phyloP scores from a whole-genome alignment of 257 asterid genomes.

The Capsicum baccatum region DNA sequence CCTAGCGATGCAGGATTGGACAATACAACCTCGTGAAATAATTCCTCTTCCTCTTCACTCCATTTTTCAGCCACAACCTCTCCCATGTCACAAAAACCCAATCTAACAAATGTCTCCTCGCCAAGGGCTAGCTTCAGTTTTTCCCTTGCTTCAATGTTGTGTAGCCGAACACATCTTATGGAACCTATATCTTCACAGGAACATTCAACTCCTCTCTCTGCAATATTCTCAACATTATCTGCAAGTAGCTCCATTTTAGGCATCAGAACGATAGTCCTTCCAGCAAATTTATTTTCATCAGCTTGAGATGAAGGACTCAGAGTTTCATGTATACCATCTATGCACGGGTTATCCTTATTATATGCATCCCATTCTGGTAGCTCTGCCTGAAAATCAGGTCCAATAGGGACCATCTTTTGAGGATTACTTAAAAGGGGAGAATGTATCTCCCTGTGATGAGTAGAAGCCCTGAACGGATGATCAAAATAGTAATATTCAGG shows the following conservation, averaged over 20 bases:
- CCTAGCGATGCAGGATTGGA: conserved; percentile 65
- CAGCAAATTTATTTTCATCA: conserved; percentile 41
- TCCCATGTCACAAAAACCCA: conserved; percentile 80
- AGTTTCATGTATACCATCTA: conserved; percentile 17
- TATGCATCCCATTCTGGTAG: conserved; percentile 62
- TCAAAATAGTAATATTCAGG: conserved; percentile 46
- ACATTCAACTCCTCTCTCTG: conserved; percentile 61
- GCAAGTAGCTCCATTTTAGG: conserved; percentile 44
- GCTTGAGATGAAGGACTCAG: conserved; percentile 8
- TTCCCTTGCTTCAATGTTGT: conserved; percentile 67
- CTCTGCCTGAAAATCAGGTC: conserved; percentile 72
- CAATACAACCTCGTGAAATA: conserved; percentile 67
- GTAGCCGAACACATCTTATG: conserved; percentile 76
- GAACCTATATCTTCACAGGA: conserved; percentile 72
- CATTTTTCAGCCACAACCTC: conserved; percentile 69
- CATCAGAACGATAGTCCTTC: conserved; percentile 54
- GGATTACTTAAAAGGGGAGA: conserved; percentile 42
- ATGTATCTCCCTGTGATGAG: conserved; percentile 47
- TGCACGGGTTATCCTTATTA: conserved; percentile 13
- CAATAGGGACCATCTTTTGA: conserved; percentile 66
- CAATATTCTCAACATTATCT: conserved; percentile 42
- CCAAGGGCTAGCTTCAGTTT: conserved; percentile 55
- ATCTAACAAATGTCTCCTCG: conserved; percentile 43
- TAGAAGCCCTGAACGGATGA: conserved; percentile 44
- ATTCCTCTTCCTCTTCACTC: conserved; percentile 68